Evolutionary conservation across 2,329 filamentous ascomycete species (phyloP).

Genomic region (Aspergillus brasiliensis): DNA sequence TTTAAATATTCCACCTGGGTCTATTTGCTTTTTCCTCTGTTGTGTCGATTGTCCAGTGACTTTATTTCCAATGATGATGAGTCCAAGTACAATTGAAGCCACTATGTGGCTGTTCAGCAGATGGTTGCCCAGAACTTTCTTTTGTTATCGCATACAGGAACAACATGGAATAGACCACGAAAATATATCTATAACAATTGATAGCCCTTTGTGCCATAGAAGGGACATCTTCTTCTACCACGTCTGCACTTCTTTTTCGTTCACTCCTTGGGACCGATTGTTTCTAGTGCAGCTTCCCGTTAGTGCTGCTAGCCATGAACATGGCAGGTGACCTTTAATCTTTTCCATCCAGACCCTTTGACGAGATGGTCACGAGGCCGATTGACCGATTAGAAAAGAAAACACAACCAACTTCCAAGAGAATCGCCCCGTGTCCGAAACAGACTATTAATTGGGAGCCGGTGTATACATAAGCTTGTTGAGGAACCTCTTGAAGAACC

Average conservation of each 20-base stretch:
- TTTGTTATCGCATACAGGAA: neutral
- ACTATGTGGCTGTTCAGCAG: neutral
- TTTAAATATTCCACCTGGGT: slow-evolving; percentile 5
- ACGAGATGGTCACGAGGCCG: neutral
- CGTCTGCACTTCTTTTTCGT: neutral
- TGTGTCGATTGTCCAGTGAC: neutral
- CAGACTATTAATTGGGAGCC: neutral
- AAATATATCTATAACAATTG: neutral
- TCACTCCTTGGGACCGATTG: neutral
- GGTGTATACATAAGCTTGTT: slow-evolving; percentile 1
- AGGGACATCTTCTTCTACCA: neutral
- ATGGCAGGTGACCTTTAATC: neutral
- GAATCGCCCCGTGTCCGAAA: neutral
- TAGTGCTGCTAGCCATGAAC: neutral
- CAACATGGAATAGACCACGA: neutral
- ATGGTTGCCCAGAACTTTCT: neutral
- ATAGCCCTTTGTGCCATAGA: neutral
- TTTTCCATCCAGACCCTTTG: neutral
- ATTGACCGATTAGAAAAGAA: too few relatives aligned
- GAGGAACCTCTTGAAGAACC: slow-evolving; percentile 5
- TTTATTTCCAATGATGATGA: too few relatives aligned
- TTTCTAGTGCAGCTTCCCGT: neutral
- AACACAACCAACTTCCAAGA: neutral
- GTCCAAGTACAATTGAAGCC: neutral
- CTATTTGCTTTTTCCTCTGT: slow-evolving; percentile 1